phyloP scores from a whole-genome alignment of 495 filamentous ascomycete genomes.

The Aspergillus sparsus region DNA sequence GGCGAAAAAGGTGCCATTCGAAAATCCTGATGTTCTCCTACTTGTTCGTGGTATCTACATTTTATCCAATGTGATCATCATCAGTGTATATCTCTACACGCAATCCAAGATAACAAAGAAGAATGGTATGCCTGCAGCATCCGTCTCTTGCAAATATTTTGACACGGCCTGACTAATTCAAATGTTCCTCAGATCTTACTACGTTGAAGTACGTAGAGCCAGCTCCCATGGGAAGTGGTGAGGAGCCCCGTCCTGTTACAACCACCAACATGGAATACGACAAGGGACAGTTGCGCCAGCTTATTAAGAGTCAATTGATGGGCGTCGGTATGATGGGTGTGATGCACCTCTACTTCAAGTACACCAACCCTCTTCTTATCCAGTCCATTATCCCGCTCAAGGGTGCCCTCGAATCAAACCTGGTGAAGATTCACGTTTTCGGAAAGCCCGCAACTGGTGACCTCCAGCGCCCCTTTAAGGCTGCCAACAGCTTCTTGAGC shows the following conservation, averaged over 20 bases:
- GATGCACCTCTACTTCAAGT: slow-evolving; percentile 98
- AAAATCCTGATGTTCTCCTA: slow-evolving; percentile 83
- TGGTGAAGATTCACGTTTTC: slow-evolving; percentile 91
- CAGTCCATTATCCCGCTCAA: slow-evolving; percentile 98
- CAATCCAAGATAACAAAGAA: slow-evolving; percentile 83
- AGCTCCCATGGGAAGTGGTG: slow-evolving; percentile 82
- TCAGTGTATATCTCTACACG: slow-evolving; percentile 78
- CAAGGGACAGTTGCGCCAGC: slow-evolving; percentile 73
- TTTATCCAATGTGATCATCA: slow-evolving; percentile 85
- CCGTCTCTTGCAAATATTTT: neutral
- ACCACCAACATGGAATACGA: slow-evolving; percentile 96
- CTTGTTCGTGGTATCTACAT: slow-evolving; percentile 80
- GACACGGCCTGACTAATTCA: neutral
- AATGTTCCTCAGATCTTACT: slow-evolving; percentile 70
- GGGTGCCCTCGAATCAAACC: slow-evolving; percentile 88
- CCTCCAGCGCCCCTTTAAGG: slow-evolving; percentile 94
- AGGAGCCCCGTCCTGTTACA: slow-evolving; percentile 92
- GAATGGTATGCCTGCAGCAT: slow-evolving; percentile 66
- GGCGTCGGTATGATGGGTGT: slow-evolving; percentile 96
- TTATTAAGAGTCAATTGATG: slow-evolving; percentile 88
- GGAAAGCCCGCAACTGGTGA: slow-evolving; percentile 90
- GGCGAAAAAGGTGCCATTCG: slow-evolving; percentile 93
- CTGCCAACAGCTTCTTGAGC: slow-evolving; percentile 75
- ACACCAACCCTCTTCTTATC: slow-evolving; percentile 98
- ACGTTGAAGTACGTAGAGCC: slow-evolving; percentile 98